These are phyloP conservation scores for Coemansia sp. DNA, from an alignment of 192 early-diverging fungal genomes.

Conservation along the genomic window DNA sequence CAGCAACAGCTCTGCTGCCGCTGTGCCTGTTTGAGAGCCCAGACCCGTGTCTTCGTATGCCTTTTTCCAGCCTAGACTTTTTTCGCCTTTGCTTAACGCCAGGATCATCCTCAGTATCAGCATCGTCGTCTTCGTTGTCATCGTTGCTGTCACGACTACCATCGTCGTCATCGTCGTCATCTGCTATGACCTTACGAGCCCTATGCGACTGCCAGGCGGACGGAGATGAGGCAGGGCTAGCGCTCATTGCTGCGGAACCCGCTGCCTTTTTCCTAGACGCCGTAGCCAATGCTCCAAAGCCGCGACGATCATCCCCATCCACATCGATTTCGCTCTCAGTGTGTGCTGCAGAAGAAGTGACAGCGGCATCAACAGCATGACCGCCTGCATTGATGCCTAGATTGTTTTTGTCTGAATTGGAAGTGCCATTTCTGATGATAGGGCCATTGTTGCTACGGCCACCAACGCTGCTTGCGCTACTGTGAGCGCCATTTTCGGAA, in stretches of 20 bases:
- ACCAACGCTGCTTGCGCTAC: constrained; percentile 3
- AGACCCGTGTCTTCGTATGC: not conserved
- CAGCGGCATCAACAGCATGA: constrained; percentile 3
- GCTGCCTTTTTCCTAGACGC: not conserved
- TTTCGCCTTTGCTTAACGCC: constrained; percentile 7
- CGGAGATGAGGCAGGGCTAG: constrained; percentile 9
- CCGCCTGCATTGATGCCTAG: not conserved
- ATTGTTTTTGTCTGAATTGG: not conserved
- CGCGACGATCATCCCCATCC: constrained; percentile 18
- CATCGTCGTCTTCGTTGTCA: constrained; percentile 11
- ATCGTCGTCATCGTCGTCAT: constrained; percentile 36
- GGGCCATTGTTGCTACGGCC: constrained; percentile 17
- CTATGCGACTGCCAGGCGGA: constrained; percentile 15
- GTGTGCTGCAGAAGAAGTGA: constrained; percentile 10
- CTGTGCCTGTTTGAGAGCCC: not conserved
- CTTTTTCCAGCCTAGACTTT: not conserved
- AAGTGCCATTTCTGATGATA: constrained; percentile 32
- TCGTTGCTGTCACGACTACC: not conserved
- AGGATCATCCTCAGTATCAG: constrained; percentile 18
- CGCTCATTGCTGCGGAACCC: not conserved
- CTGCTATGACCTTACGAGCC: constrained; percentile 35
- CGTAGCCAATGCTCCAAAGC: not conserved
- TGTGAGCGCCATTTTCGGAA: constrained; percentile 1
- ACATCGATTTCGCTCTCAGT: constrained; percentile 44
- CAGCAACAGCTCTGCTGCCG: not conserved